A percentile compares a stretch with the other conserved stretches of the same genome.
phyloP scores from a whole-genome alignment of 306 rosid genomes.

The Glycine soja region DNA sequence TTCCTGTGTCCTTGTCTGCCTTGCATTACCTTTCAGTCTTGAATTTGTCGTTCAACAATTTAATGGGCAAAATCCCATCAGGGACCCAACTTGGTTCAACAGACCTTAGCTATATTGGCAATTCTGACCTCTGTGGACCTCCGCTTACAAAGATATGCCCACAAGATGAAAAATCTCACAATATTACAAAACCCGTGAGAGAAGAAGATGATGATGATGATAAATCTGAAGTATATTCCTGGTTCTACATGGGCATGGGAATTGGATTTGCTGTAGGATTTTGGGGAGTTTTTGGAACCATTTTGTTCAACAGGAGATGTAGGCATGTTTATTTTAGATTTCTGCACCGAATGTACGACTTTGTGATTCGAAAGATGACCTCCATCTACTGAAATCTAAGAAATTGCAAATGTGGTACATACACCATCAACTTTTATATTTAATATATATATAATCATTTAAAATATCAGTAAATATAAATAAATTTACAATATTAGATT shows the following conservation, averaged over 20 bases:
- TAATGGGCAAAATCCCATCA: not conserved
- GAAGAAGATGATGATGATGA: not conserved
- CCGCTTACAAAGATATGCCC: not conserved
- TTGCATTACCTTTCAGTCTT: not conserved
- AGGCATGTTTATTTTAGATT: slow-evolving; percentile 40
- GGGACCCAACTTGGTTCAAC: slow-evolving; percentile 33
- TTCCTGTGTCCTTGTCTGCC: not conserved
- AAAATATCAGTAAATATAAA: too few relatives aligned
- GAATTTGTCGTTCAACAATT: slow-evolving; percentile 12
- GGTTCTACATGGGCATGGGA: slow-evolving; percentile 41
- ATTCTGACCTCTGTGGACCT: not conserved
- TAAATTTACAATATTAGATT: too few relatives aligned
- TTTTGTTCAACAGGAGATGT: slow-evolving; percentile 13
- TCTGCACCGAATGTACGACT: not conserved
- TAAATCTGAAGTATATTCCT: not conserved
- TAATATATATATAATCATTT: too few relatives aligned
- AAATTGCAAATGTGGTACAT: too few relatives aligned
- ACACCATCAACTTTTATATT: too few relatives aligned
- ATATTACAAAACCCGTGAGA: not conserved
- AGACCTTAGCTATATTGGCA: not conserved
- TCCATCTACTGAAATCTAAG: not conserved
- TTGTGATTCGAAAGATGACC: not conserved
- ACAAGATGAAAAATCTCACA: not conserved
- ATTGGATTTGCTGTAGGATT: slow-evolving; percentile 34
- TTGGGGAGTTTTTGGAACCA: slow-evolving; percentile 23